phyloP scores from a whole-genome alignment of 495 filamentous ascomycete genomes.

The Halenospora varia region DNA sequence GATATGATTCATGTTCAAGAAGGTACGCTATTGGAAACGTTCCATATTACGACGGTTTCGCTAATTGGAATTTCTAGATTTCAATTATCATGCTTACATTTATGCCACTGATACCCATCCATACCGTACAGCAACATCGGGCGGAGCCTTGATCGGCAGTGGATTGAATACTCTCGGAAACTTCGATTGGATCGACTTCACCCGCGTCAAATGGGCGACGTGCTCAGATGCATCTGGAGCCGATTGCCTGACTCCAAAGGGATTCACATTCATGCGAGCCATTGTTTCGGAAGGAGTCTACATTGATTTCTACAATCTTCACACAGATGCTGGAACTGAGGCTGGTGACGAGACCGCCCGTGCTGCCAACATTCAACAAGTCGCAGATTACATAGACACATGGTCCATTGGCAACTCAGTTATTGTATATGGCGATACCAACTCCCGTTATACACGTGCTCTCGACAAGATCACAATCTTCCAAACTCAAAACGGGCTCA shows the following conservation, averaged over 20 bases:
- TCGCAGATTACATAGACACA: slow-evolving; percentile 47
- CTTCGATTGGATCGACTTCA: slow-evolving; percentile 50
- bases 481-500: slow-evolving; percentile 37
- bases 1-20: slow-evolving; percentile 61
- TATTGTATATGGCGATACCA: slow-evolving; percentile 56
- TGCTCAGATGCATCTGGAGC: slow-evolving; percentile 48
- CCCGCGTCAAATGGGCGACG: slow-evolving; percentile 50
- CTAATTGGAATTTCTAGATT: slow-evolving; percentile 47
- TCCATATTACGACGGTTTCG: no score
- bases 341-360: slow-evolving; percentile 44
- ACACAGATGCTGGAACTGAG: slow-evolving; percentile 56
- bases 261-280: slow-evolving; percentile 57
- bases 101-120: slow-evolving; percentile 51
- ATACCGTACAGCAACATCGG: slow-evolving; percentile 55
- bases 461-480: slow-evolving; percentile 48
- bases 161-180: slow-evolving; percentile 59
- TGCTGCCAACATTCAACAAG: slow-evolving; percentile 50
- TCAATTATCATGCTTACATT: slow-evolving; percentile 59
- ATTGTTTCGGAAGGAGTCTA: slow-evolving; percentile 39
- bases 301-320: slow-evolving; percentile 58
- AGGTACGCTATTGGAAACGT: no score
- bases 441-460: slow-evolving; percentile 51
- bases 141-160: slow-evolving; percentile 54
- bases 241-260: slow-evolving; percentile 64
- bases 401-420: slow-evolving; percentile 54